Evolutionary conservation across 305 asterid species (phyloP).

Genomic region (Euphrasia arctica): DNA sequence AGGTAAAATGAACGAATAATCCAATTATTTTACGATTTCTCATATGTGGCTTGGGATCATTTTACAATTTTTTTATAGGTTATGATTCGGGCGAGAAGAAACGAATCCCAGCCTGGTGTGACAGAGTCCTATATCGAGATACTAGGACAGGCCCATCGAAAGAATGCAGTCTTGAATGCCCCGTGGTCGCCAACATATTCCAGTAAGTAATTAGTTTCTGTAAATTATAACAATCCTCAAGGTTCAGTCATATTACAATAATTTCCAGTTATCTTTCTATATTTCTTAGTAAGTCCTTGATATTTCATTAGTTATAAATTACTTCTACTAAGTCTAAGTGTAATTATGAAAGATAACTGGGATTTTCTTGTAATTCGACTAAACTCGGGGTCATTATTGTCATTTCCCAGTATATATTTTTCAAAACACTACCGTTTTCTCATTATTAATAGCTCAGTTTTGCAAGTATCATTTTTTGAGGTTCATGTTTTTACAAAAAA

Average conservation of each 20-base stretch:
- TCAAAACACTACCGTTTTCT: too few relatives aligned
- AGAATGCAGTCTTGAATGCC: conserved; percentile 78
- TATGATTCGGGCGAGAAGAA: conserved; percentile 97
- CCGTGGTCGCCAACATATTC: conserved; percentile 59
- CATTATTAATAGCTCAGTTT: too few relatives aligned
- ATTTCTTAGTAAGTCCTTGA: too few relatives aligned
- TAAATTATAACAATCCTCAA: neutral
- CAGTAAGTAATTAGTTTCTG: conserved; percentile 41
- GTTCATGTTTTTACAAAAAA: too few relatives aligned
- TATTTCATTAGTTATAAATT: too few relatives aligned
- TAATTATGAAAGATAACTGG: neutral
- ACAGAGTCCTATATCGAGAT: conserved; percentile 76
- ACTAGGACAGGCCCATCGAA: conserved; percentile 43
- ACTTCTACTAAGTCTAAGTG: too few relatives aligned
- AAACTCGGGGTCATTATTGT: neutral
- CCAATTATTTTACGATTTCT: too few relatives aligned
- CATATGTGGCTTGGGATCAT: neutral
- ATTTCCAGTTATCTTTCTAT: too few relatives aligned
- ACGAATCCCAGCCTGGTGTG: conserved; percentile 98
- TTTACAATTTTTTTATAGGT: conserved; percentile 35
- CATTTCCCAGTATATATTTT: too few relatives aligned
- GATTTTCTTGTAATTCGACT: neutral
- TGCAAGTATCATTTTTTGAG: too few relatives aligned
- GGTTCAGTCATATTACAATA: neutral
- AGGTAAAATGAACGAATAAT: conserved; percentile 44